Base-by-base conservation (phyloP, 345 rosid genomes). In the Salix exigua region DNA sequence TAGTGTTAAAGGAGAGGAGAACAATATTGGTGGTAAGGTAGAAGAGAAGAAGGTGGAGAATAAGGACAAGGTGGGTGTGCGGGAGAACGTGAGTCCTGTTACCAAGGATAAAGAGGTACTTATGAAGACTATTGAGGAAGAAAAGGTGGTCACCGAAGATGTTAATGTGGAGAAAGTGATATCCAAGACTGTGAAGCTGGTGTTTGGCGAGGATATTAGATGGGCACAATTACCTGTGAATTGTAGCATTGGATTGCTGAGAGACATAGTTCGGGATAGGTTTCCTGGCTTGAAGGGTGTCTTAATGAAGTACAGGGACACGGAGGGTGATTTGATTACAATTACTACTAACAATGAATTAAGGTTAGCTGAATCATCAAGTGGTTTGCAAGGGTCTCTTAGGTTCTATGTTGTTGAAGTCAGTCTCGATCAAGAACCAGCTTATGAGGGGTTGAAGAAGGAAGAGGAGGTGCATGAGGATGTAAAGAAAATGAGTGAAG, bases 301-400 rank as follows among this genome's bases (percentile, higher is more conserved):
- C 76, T 92, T 96, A 31, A 82, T 96, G 82, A 96, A 96, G 72
- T 94, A 91, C 77, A 94, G 53, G 88, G 99, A 94, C 73, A 80
- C 83, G 69, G 99, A 96, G 78, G 98, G 98, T 75, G 99, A 96
- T 84, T 81, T 94, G 86, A 87, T 96, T 74, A 96, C 99, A 10
- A 90, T 96, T 55, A 96, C 99, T 50, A 86, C 90, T 18, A 88
- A 92, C 0, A 89, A 92, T 75, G 99, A 96, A 89, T 86, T 96
- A 79, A 89, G 86, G 82, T 13, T 89, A 76, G 97, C 91, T 66
- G 94, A 90, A 83, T 79, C 90, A 68, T 77, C 88, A 25, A 44
- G 80, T 62, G 86, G 82, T 79, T 81, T 88, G 14, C 87, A 80
- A 63, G 87, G 92, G 23, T 94, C 95, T 1, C 85, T 96, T 60